Percentiles rank a stretch among this genome's conserved stretches.
Evolutionary conservation across 1,139 yeast genomes (phyloP).

Genomic region (Blastobotrys serpentis): DNA sequence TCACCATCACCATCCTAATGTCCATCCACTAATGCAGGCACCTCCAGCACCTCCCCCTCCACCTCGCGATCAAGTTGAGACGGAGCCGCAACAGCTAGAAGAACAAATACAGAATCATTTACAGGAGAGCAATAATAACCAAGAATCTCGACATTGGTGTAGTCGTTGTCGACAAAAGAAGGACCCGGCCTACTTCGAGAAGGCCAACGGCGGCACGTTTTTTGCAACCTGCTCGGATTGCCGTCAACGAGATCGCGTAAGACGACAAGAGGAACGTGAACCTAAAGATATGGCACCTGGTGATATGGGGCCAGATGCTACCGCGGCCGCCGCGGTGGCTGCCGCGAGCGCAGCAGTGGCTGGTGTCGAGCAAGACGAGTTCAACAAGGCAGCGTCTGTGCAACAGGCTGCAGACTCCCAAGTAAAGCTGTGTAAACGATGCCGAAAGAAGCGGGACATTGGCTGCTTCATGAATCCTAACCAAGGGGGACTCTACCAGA

Average conservation of each 20-base stretch:
- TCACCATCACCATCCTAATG: background rate
- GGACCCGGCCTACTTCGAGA: constrained; percentile 8
- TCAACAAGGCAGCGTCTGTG: constrained; percentile 10
- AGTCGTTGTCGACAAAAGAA: constrained; percentile 4
- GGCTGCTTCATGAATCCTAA: constrained; percentile 6
- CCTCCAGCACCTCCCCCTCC: constrained; percentile 3
- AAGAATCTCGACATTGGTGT: constrained; percentile 5
- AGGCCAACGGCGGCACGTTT: constrained; percentile 7
- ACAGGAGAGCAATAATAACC: background rate
- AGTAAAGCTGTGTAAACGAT: constrained; percentile 8
- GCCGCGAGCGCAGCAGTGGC: constrained; percentile 10
- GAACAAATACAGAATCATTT: constrained; percentile 7
- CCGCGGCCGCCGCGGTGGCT: constrained; percentile 11
- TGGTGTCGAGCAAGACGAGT: constrained; percentile 10
- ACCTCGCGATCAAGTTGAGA: no score
- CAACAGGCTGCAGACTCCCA: constrained; percentile 1
- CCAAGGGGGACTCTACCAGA: constrained; percentile 9
- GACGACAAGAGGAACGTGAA: constrained; percentile 9
- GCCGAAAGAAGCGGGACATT: constrained; percentile 6
- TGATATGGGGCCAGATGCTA: constrained; percentile 2
- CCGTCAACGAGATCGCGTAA: constrained; percentile 9
- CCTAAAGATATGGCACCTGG: constrained; percentile 1
- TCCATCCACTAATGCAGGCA: background rate
- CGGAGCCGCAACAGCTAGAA: constrained; percentile 6
- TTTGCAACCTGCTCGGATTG: constrained; percentile 10